phyloP scores from a whole-genome alignment of 2,329 filamentous ascomycete species.

The Microsporum audouinii region DNA sequence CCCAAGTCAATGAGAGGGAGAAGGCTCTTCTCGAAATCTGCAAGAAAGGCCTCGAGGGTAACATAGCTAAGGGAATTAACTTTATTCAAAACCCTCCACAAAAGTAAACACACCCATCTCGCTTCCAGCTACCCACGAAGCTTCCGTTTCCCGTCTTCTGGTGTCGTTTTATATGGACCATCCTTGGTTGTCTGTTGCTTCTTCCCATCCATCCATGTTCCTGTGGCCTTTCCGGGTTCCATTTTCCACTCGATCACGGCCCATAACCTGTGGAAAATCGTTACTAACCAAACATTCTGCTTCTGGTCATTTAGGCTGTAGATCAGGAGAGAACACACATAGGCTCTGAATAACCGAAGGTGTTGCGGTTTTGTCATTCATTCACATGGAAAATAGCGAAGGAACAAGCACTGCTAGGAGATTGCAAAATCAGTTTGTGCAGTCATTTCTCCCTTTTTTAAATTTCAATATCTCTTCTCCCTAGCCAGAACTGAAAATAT shows the following conservation, averaged over 20 bases:
- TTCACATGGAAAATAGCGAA: background rate
- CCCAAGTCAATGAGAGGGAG: constrained; percentile 70
- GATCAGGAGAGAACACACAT: background rate
- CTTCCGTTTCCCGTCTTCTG: constrained; percentile 1
- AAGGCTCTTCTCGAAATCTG: constrained; percentile 70
- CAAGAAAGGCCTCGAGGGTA: constrained; percentile 71
- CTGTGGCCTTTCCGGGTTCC: background rate
- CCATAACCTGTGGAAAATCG: background rate
- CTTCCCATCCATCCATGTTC: background rate
- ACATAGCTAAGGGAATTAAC: constrained; percentile 86
- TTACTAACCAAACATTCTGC: background rate
- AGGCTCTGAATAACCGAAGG: background rate
- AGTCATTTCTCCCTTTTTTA: background rate
- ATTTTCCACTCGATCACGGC: background rate
- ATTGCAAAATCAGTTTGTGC: background rate
- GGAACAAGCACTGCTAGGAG: background rate
- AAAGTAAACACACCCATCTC: constrained; percentile 53
- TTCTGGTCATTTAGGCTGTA: background rate
- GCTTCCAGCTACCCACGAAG: background rate
- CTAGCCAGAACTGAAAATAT: background rate
- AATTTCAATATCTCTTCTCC: background rate
- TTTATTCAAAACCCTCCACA: constrained; percentile 80
- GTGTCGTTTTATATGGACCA: constrained; percentile 6
- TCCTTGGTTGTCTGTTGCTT: background rate
- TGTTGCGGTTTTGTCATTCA: background rate